phyloP scores from a whole-genome alignment of 1,284 basidiomycete species.

The Polyporus tsugae region DNA sequence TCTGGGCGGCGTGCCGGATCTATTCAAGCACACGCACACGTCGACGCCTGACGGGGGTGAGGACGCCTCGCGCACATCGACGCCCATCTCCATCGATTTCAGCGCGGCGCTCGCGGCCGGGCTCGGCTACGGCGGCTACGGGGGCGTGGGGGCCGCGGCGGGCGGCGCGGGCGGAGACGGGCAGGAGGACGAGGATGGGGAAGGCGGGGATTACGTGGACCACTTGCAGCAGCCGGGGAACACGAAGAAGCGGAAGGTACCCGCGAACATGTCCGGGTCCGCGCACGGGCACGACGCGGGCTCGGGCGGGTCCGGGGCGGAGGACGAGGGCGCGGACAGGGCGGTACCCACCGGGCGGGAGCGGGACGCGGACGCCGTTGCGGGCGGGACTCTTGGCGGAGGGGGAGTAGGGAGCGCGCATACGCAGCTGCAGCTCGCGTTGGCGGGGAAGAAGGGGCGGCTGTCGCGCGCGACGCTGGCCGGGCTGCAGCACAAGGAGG shows the following conservation, averaged over 20 bases:
- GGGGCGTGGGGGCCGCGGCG: neutral
- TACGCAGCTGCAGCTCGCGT: neutral
- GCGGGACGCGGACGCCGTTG: conserved; percentile 34
- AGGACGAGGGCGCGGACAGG: conserved; percentile 46
- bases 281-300: conserved; percentile 49
- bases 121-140: neutral
- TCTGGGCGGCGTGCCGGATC: conserved; percentile 54
- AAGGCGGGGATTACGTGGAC: conserved; percentile 64
- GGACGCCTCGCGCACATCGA: conserved; percentile 22
- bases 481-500: conserved; percentile 77
- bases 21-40: conserved; percentile 41
- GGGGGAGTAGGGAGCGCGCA: conserved; percentile 54
- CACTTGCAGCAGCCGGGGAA: conserved; percentile 80
- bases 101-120: conserved; percentile 28
- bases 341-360: conserved; percentile 39
- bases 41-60: conserved; percentile 22
- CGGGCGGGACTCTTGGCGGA: conserved; percentile 3
- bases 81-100: conserved; percentile 39
- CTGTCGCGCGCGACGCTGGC: conserved; percentile 68
- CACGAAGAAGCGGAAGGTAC: conserved; percentile 86
- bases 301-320: conserved; percentile 47
- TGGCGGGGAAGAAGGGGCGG: conserved; percentile 45
- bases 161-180: conserved; percentile 25
- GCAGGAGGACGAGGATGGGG: conserved; percentile 54
- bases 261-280: conserved; percentile 54